Evolutionary conservation across 1,139 yeast genomes (phyloP), one percentile per base, ranked within the genome.

Genomic region (Scheffersomyces illinoinensis): DNA sequence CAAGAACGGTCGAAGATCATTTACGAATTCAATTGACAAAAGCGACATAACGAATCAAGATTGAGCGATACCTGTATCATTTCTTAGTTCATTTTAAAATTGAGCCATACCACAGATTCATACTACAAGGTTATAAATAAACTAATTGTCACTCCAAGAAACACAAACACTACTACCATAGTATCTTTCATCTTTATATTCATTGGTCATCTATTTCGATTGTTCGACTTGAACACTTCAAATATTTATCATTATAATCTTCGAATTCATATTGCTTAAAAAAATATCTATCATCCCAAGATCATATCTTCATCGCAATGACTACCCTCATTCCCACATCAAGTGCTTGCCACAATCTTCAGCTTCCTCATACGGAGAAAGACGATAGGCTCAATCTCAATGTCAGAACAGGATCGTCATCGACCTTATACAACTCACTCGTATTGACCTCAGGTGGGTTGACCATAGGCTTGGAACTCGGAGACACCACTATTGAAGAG

Each of bases 381-480:
- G 87, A 84, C 63, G 82, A 80, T 58, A 69, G 86, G 19, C 69
- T 77, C 56, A 77, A 82, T 61, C 74, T 89, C 61, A 85, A 84
- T 60, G 84, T 83, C 52, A 77, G 93, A 60, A 87, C 91, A 0
- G 95, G 95, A 14, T 84, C 91, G 1, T 85, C 91, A 0, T 75
- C 87, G 3, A 76, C 84, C 2, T 76, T 87, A 18, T 78, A 81
- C 56, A 83, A 86, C 64, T 88, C 93, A 18, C 76, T 86, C 57
- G 78, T 89, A 1, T 81, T 86, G 55, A 85, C 85, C 0, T 85
- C 80, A 67, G 93, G 93, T n/a, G 95, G 95, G 0, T 71, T 87
- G n/a, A 83, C 87, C 1, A 73, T 85, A 23, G 90, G 89, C 0
- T 67, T 88, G 26, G 85, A 83, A 53, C 68, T 88, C 26, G 63